These are phyloP conservation scores for Fusarium lateritium DNA, from an alignment of 2,329 filamentous ascomycete genomes.

Conservation along the genomic window DNA sequence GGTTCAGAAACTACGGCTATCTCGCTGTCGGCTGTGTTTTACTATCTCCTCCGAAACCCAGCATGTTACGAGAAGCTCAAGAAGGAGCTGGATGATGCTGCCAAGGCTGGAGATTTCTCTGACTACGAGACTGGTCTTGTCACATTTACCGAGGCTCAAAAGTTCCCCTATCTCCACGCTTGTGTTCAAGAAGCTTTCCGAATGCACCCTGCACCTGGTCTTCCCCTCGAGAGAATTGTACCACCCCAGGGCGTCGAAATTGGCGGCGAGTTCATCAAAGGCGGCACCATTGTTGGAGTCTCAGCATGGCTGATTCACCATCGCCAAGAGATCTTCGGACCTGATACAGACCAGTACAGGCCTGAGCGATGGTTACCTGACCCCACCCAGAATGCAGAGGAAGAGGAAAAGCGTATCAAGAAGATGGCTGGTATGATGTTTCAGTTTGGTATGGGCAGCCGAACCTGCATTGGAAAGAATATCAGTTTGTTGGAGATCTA, in stretches of 20 bases:
- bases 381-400: conserved; percentile 53
- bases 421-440: conserved; percentile 50
- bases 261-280: conserved; percentile 72
- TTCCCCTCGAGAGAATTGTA: conserved; percentile 81
- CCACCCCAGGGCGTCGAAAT: conserved; percentile 76
- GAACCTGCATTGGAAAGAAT: conserved; percentile 80
- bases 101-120: conserved; percentile 64
- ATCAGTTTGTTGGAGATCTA: conserved; percentile 75
- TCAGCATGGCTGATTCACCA: conserved; percentile 83
- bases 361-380: conserved; percentile 77
- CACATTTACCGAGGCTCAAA: conserved; percentile 78
- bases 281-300: conserved; percentile 81
- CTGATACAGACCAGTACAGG: conserved; percentile 74
- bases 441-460: conserved; percentile 79
- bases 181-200: conserved; percentile 85
- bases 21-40: conserved; percentile 78
- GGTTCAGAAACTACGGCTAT: conserved; percentile 87
- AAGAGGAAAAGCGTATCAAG: conserved; percentile 60
- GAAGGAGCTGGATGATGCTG: conserved; percentile 74
- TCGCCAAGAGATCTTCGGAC: conserved; percentile 76
- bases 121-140: conserved; percentile 72
- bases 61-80: conserved; percentile 67
- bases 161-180: conserved; percentile 82
- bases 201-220: conserved; percentile 79
- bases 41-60: conserved; percentile 78